Percentiles rank a stretch among this genome's conserved stretches.
These are phyloP conservation scores for Jamesozyma lodderae DNA, from an alignment of 805 yeast species.

Conservation along the genomic window DNA sequence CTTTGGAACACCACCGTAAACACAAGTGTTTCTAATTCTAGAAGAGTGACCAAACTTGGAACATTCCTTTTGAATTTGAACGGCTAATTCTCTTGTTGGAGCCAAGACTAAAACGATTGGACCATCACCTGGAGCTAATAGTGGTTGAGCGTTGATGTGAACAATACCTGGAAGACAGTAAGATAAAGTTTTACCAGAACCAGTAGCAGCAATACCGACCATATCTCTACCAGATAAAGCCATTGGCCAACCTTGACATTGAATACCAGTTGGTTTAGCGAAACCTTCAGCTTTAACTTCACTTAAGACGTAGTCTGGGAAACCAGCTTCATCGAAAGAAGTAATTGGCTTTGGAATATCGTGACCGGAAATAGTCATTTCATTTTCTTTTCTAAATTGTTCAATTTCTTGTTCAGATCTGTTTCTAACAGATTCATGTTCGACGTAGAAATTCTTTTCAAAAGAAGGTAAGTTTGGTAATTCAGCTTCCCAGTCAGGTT, in stretches of 20 bases:
- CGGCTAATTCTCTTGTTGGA: constrained; percentile 98
- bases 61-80: constrained; percentile 93
- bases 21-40: constrained; percentile 92
- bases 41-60: constrained; percentile 88
- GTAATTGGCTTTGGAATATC: constrained; percentile 94
- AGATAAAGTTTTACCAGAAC: constrained; percentile 96
- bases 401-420: constrained; percentile 68
- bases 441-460: constrained; percentile 90
- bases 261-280: constrained; percentile 90
- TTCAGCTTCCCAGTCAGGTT: constrained; percentile 74
- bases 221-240: constrained; percentile 97
- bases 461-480: constrained; percentile 61
- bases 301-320: constrained; percentile 84
- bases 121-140: constrained; percentile 89
- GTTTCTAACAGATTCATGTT: constrained; percentile 65
- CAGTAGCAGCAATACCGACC: constrained; percentile 98
- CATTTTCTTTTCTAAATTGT: constrained; percentile 70
- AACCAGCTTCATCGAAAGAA: constrained; percentile 91
- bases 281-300: constrained; percentile 91
- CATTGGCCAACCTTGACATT: constrained; percentile 99
- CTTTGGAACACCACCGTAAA: constrained; percentile 98
- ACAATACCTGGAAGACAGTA: constrained; percentile 96
- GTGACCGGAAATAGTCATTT: constrained; percentile 76
- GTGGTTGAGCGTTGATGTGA: constrained; percentile 96
- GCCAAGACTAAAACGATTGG: constrained; percentile 93